Evolutionary conservation across 306 rosid species (phyloP), one percentile per base, ranked within the genome.

Genomic region (Castanopsis chinensis): DNA sequence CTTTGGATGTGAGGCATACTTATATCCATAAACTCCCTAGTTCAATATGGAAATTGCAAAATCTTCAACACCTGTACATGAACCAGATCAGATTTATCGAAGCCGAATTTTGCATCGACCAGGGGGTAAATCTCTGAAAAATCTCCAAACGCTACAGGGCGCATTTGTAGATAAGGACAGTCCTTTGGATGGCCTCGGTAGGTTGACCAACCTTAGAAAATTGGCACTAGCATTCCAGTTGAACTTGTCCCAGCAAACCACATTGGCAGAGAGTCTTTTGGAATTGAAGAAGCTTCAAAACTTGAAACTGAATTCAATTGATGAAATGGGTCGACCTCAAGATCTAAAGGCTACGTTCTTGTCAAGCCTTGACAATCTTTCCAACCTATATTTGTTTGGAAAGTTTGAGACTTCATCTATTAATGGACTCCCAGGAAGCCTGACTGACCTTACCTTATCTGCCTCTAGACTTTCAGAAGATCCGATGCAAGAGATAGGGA

Each of bases 1-100:
- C 79, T 11, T 57, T 87, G 53, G 90, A 87, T 63, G 58, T 81
- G 75, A 87, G 82, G 77, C 83, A 87, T 51, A 81, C 87, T 32
- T 58, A 45, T 60, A 56, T 83, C 60, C 60, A 69, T 85, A 20
- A 11, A n/a, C 32, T 83, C 61, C 83, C 89, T 13, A 71, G 83
- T 11, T 83, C 85, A 2, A 71, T 82, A 25, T 84, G 90, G 90
- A 69, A 70, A 64, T 19, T 87, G 74, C 69, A 78, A 33, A 69
- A 61, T 19, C 81, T 87, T 49, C 79, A 37, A 28, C 69, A 79
- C 51, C 23, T 87, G 7, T 79, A 73, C 77, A 55, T 81, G 72
- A 52, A 71, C 73, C 71, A 81, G 30, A 71, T 73, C 71, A 81
- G 30, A 73, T 32, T 19, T 56, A 37, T 45, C 18, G 86, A 69